phyloP scores from a whole-genome alignment of 2,329 filamentous ascomycete species.

The Fusarium multiceps region DNA sequence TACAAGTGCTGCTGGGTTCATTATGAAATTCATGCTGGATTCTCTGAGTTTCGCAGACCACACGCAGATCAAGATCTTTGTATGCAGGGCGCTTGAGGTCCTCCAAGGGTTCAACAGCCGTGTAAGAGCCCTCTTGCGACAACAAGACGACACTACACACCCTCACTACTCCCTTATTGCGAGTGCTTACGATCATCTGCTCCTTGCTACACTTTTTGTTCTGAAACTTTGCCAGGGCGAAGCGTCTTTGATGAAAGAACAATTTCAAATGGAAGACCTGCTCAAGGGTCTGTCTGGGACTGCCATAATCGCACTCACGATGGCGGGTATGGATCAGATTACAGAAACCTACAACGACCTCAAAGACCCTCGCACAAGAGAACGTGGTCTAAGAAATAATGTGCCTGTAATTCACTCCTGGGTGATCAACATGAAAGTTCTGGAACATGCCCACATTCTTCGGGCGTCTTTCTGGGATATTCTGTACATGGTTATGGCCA shows the following conservation, averaged over 20 bases:
- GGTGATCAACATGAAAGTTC: conserved; percentile 66
- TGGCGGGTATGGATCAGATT: conserved; percentile 57
- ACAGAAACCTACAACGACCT: conserved; percentile 61
- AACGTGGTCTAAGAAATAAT: conserved; percentile 64
- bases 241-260: conserved; percentile 48
- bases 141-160: not conserved
- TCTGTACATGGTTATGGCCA: conserved; percentile 57
- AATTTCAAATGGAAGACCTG: conserved; percentile 61
- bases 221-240: conserved; percentile 57
- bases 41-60: conserved; percentile 55
- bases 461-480: conserved; percentile 71
- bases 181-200: conserved; percentile 47
- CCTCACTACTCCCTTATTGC: conserved; percentile 27
- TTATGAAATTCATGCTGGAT: conserved; percentile 61
- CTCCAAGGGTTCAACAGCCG: conserved; percentile 55
- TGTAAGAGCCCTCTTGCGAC: conserved; percentile 32
- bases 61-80: conserved; percentile 55
- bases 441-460: conserved; percentile 63
- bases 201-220: conserved; percentile 52
- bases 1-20: conserved; percentile 55
- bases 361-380: conserved; percentile 57
- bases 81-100: conserved; percentile 57
- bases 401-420: conserved; percentile 63
- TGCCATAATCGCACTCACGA: conserved; percentile 55
- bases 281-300: conserved; percentile 57